A percentile compares a stretch with the other conserved stretches of the same genome.
phyloP scores from a whole-genome alignment of 2,329 filamentous ascomycete genomes.

The Rugonectria rugulosa region DNA sequence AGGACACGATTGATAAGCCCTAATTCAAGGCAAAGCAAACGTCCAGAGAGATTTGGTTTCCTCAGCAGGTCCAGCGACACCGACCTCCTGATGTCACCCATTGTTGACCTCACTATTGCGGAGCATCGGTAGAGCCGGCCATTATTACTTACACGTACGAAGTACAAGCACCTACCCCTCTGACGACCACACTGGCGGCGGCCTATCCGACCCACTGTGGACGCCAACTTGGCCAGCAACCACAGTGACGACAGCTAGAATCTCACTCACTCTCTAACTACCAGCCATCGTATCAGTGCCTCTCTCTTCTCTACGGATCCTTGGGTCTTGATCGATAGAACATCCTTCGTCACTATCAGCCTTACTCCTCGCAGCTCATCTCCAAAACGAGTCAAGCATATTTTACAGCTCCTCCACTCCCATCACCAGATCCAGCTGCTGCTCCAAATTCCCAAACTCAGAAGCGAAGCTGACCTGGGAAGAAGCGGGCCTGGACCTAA shows the following conservation, averaged over 20 bases:
- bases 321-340: too few species aligned
- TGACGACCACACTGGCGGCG: slow-evolving; percentile 10
- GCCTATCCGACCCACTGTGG: slow-evolving; percentile 15
- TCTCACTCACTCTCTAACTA: background rate
- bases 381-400: slow-evolving; percentile 2
- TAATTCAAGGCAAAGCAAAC: background rate
- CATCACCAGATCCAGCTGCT: background rate
- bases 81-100: slow-evolving; percentile 26
- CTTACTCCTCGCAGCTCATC: background rate
- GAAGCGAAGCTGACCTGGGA: background rate
- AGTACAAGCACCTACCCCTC: too few species aligned
- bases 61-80: background rate
- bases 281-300: background rate
- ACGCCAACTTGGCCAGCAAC: slow-evolving; percentile 12
- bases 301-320: background rate
- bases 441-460: background rate
- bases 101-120: slow-evolving; percentile 18
- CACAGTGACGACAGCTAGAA: slow-evolving; percentile 13
- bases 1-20: background rate
- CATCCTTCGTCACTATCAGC: background rate
- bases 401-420: background rate
- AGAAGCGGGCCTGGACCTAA: slow-evolving; percentile 18
- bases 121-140: slow-evolving; percentile 26
- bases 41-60: background rate
- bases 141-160: too few species aligned